Percentiles rank a stretch among this genome's conserved stretches.
Evolutionary conservation across 176 grass and related monocot genomes (phyloP).

Genomic region (Cenchrus purpureus): DNA sequence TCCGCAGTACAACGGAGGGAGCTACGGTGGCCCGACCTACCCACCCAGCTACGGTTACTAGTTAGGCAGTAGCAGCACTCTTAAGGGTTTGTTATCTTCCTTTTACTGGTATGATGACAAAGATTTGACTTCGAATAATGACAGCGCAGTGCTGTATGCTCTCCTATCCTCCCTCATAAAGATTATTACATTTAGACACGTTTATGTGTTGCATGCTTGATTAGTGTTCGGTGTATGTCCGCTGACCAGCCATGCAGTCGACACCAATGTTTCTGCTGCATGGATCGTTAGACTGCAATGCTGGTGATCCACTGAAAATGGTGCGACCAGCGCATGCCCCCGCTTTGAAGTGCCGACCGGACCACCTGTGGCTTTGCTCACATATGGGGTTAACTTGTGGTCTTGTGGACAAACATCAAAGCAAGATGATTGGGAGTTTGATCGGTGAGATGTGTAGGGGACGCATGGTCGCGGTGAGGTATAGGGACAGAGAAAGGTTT

Average conservation of each 20-base stretch:
- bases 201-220: not conserved
- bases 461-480: no score
- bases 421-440: not conserved
- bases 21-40: slow-evolving; percentile 58
- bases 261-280: not conserved
- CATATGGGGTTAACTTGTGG: not conserved
- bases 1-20: slow-evolving; percentile 42
- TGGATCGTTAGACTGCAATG: not conserved
- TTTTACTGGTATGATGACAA: not conserved
- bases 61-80: slow-evolving; percentile 5
- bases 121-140: slow-evolving; percentile 14
- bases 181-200: not conserved
- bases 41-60: slow-evolving; percentile 77
- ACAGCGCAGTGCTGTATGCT: not conserved
- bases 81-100: not conserved
- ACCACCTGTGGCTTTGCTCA: not conserved
- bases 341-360: no score
- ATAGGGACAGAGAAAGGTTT: not conserved
- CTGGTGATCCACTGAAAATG: not conserved
- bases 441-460: not conserved
- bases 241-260: not conserved
- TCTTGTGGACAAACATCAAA: not conserved
- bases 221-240: not conserved
- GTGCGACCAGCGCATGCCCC: no score
- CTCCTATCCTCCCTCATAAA: not conserved